Evolutionary conservation across 2,329 filamentous ascomycete species (phyloP).

Genomic region (Chrysoporthe austroafricana): DNA sequence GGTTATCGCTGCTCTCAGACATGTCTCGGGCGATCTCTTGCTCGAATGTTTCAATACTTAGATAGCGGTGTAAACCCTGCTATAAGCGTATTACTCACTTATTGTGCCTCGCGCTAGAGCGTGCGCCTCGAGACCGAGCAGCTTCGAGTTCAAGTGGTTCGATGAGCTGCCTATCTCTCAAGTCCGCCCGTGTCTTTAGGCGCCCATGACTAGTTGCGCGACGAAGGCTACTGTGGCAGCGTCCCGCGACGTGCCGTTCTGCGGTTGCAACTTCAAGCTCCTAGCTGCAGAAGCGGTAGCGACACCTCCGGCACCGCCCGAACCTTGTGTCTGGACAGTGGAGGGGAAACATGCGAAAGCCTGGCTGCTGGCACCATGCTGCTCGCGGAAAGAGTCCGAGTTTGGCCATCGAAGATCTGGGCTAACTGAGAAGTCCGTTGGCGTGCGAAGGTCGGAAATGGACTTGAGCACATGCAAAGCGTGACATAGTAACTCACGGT

Average conservation of each 20-base stretch:
- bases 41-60: no score
- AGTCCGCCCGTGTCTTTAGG: not conserved
- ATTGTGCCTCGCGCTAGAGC: no score
- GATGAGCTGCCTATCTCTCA: no score
- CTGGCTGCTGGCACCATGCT: not conserved
- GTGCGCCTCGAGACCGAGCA: not conserved
- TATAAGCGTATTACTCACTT: no score
- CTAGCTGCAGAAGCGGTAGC: slow-evolving; percentile 4
- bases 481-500: no score
- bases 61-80: no score
- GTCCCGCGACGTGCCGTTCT: not conserved
- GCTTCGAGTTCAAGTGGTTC: not conserved
- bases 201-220: not conserved
- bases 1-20: no score
- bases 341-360: not conserved
- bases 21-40: no score
- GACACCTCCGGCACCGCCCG: no score
- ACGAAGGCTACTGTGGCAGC: not conserved
- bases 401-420: slow-evolving; percentile 7
- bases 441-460: no score
- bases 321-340: not conserved
- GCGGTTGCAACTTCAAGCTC: slow-evolving; percentile 6
- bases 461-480: no score
- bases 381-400: not conserved
- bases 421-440: not conserved